A percentile compares a stretch with the other conserved stretches of the same genome.
Conservation (phyloP, 768 basidiomycete species). For the Termitomyces sp. region DNA sequence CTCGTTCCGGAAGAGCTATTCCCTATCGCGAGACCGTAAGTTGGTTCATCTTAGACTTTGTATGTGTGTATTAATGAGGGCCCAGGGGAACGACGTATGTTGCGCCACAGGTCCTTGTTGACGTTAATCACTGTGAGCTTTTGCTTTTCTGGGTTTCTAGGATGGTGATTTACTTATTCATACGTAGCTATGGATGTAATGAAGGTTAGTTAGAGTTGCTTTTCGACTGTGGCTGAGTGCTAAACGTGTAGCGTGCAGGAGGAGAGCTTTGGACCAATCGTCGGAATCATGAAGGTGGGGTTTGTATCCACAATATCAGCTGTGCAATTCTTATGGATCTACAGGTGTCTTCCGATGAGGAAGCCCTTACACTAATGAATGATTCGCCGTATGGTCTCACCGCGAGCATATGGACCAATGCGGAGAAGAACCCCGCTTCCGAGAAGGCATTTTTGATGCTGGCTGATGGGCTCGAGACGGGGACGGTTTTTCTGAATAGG, state of each 20-base stretch:
- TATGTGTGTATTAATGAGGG: neutral
- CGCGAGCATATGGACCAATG: conserved; percentile 90
- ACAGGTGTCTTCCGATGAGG: conserved; percentile 78
- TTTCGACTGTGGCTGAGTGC: neutral
- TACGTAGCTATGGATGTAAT: conserved; percentile 83
- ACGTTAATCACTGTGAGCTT: conserved; percentile 84
- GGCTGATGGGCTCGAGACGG: conserved; percentile 71
- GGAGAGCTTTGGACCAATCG: conserved; percentile 90
- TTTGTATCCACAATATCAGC: neutral
- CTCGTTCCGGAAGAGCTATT: conserved; percentile 68
- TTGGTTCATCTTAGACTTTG: neutral
- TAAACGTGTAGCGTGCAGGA: conserved; percentile 34
- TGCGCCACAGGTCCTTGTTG: conserved; percentile 83
- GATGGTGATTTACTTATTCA: neutral
- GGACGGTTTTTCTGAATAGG: conserved; percentile 93
- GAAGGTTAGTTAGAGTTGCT: conserved; percentile 45
- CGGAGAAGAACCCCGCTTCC: conserved; percentile 51
- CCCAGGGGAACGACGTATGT: conserved; percentile 78
- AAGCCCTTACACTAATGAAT: conserved; percentile 91
- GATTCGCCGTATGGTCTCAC: conserved; percentile 95
- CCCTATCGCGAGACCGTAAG: conserved; percentile 62
- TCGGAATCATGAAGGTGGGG: conserved; percentile 86
- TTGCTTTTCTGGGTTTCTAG: neutral
- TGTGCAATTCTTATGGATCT: neutral
- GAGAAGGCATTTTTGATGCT: conserved; percentile 63